Conservation (phyloP, 129 eudicot genomes). For the Apium graveolens region DNA sequence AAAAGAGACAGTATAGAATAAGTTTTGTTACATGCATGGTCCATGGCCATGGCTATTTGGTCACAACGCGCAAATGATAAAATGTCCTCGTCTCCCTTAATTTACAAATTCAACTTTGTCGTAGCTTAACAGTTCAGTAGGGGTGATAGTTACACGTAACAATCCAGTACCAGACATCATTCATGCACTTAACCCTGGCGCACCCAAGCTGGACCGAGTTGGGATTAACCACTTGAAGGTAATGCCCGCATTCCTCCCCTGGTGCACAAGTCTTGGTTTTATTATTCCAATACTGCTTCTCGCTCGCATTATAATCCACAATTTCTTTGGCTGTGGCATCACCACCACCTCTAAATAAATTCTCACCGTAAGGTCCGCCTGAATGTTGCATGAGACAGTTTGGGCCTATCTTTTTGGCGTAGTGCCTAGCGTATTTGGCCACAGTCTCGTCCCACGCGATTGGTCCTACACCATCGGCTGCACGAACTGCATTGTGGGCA, state of each 20-base stretch:
- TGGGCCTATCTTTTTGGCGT: slow-evolving; percentile 21
- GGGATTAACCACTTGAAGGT: slow-evolving; percentile 49
- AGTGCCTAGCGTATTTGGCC: slow-evolving; percentile 37
- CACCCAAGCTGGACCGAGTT: slow-evolving; percentile 38
- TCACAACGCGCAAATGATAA: no score
- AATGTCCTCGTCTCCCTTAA: no score
- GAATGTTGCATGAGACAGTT: slow-evolving; percentile 38
- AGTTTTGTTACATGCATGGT: no score
- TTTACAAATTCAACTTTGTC: no score
- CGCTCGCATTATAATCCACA: slow-evolving; percentile 37
- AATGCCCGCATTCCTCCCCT: slow-evolving; percentile 35
- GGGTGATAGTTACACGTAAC: no score
- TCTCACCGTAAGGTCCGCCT: slow-evolving; percentile 42
- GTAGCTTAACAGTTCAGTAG: no score
- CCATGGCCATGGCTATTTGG: no score
- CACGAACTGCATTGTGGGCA: slow-evolving; percentile 46
- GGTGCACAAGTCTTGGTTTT: slow-evolving; percentile 27
- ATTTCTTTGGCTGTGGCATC: slow-evolving; percentile 13
- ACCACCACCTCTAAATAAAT: slow-evolving; percentile 15
- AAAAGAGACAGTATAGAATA: no score
- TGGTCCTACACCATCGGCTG: slow-evolving; percentile 37
- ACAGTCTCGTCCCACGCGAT: slow-evolving; percentile 37
- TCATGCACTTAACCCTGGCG: not conserved
- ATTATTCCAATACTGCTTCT: slow-evolving; percentile 37
- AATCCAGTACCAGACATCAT: no score